Evolutionary conservation across 352 stramenopile species (phyloP).

Genomic region (Phytophthora pisi): DNA sequence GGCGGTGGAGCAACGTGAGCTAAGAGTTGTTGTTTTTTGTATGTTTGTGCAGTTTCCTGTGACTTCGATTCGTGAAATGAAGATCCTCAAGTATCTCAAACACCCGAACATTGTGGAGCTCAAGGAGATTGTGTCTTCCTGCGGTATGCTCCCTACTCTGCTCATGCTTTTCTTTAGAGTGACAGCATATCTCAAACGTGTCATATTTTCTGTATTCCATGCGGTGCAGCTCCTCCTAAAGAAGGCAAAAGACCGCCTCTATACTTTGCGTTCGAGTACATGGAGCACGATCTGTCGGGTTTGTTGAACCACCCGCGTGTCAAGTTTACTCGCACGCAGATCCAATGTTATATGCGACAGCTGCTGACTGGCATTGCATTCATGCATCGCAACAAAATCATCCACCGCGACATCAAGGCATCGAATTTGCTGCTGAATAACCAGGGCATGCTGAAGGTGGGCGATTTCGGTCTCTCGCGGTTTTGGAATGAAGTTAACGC

Average conservation of each 20-base stretch:
- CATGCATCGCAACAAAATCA: constrained; percentile 90
- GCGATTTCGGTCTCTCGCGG: constrained; percentile 81
- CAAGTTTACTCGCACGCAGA: constrained; percentile 85
- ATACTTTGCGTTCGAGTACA: constrained; percentile 89
- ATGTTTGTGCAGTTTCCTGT: constrained; percentile 83
- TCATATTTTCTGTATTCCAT: constrained; percentile 3
- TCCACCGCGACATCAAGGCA: constrained; percentile 88
- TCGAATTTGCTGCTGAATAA: constrained; percentile 89
- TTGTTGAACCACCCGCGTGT: constrained; percentile 84
- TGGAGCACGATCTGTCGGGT: constrained; percentile 86
- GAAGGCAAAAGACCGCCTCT: constrained; percentile 85
- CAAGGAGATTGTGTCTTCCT: constrained; percentile 94
- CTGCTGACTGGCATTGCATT: constrained; percentile 81
- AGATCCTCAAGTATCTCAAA: constrained; percentile 96
- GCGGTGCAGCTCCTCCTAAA: constrained; percentile 63
- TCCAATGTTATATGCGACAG: constrained; percentile 90
- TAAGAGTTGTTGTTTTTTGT: neutral
- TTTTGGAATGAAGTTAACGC: constrained; percentile 89
- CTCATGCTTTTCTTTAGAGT: constrained; percentile 2
- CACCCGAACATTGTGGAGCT: constrained; percentile 96
- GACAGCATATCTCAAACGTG: constrained; percentile 16
- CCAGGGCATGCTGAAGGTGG: constrained; percentile 83
- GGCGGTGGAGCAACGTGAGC: neutral
- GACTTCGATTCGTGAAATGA: constrained; percentile 97
- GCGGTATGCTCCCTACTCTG: constrained; percentile 38